Base-by-base conservation (phyloP, 805 yeast species). In the Metschnikowia dekortorum region DNA sequence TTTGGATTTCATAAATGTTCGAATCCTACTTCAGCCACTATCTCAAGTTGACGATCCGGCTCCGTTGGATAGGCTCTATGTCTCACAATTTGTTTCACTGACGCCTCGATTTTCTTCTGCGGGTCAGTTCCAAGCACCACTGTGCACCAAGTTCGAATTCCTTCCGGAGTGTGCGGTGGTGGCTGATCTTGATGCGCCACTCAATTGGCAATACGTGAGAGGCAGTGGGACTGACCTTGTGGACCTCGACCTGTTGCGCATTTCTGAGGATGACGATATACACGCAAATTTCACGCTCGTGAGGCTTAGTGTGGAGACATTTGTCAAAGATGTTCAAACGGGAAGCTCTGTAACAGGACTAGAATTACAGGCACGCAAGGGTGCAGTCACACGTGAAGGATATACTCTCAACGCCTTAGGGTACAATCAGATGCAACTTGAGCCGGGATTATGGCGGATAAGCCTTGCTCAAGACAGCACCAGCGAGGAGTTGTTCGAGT, bases 331-430 rank as follows among this genome's bases (percentile, higher is more conserved):
- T 47, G 68, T 70, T 0, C 49, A 66, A 1, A 54, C 55, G 13
- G 70, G 66, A 0, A 66, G 65, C 0, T 39, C 70, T 1, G 83
- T 87, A 0, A 69, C 78, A 0, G 87, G 86, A 1, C 58, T 84
- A 13, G 70, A 75, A 3, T 59, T 89, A 3, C 72, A 74, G 18
- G 61, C 83, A 1, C 16, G 18, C 0, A 50, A 56, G 6, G 50
- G 50, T 2, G 44, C 40, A 4, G 34, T 16, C 2, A 13, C 53
- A n/a, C 69, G 76, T 0, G 89, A 83, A 55, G 85, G 96, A 0
- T 71, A 68, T 36, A 82, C 90, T 1, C 87, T 92, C 94, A 78
- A 84, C 1, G 84, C 87, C 37, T 72, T 85, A 54, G 97, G 97
- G 0, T 92, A 92, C 65, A 80, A 86, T 48, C 97, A 91, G 66